Conservation (phyloP, 2,329 filamentous ascomycete species). For the Colletotrichum horii region DNA sequence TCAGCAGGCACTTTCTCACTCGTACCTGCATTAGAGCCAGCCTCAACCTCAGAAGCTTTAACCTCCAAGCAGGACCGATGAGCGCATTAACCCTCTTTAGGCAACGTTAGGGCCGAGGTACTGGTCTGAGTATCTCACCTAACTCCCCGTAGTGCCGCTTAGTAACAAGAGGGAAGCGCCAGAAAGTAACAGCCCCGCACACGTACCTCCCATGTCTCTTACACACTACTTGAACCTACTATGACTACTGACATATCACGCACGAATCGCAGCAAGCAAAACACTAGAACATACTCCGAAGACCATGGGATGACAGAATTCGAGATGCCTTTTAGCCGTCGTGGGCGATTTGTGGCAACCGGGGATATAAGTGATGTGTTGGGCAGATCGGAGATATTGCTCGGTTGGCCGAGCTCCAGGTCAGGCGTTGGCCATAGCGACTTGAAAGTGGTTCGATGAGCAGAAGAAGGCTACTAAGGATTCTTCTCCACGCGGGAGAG, state of each 20-base stretch:
- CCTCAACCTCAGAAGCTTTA: neutral
- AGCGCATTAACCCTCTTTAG: neutral
- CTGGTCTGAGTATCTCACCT: neutral
- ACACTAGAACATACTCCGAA: neutral
- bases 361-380: neutral
- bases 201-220: neutral
- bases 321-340: neutral
- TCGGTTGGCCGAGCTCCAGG: fast-evolving
- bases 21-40: neutral
- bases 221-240: neutral
- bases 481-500: neutral
- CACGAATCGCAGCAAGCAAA: neutral
- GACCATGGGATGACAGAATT: neutral
- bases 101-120: neutral
- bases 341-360: neutral
- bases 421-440: neutral
- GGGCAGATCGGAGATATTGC: neutral
- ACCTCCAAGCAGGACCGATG: neutral
- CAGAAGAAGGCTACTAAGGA: neutral
- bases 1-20: neutral
- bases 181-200: neutral
- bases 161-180: neutral
- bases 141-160: neutral
- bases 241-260: neutral
- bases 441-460: neutral